These are phyloP conservation scores for Lipomyces anomalus DNA, from an alignment of 805 yeast genomes.

Conservation along the genomic window DNA sequence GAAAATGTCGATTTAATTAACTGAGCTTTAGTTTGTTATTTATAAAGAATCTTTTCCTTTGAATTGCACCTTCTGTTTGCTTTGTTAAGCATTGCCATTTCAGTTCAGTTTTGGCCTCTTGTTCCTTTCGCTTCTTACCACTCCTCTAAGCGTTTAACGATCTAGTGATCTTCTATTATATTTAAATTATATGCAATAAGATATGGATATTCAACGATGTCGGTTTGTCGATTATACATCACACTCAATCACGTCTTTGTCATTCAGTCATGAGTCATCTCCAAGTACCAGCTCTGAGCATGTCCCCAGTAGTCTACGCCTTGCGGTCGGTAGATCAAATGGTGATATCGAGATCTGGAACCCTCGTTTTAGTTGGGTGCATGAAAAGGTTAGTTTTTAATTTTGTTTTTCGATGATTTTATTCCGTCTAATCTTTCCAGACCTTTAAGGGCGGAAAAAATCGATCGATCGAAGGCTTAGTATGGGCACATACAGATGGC, in stretches of 20 bases:
- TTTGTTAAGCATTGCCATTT: too few species aligned
- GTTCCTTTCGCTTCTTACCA: too few species aligned
- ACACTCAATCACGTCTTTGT: constrained; percentile 72
- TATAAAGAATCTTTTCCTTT: too few species aligned
- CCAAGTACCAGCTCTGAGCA: constrained; percentile 37
- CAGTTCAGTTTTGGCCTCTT: too few species aligned
- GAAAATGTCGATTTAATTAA: too few species aligned
- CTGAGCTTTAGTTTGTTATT: too few species aligned
- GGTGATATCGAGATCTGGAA: constrained; percentile 97
- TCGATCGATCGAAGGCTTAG: constrained; percentile 81
- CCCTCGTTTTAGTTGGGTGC: constrained; percentile 71
- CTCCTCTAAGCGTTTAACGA: too few species aligned
- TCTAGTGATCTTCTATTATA: too few species aligned
- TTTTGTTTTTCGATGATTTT: constrained; percentile 25
- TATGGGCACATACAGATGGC: constrained; percentile 58
- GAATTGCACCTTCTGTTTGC: too few species aligned
- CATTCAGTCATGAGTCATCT: constrained; percentile 49
- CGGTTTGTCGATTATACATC: constrained; percentile 87
- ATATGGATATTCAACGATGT: constrained; percentile 86
- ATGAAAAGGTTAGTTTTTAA: constrained; percentile 41
- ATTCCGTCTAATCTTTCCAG: background rate
- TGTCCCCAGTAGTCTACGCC: constrained; percentile 54
- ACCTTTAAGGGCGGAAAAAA: constrained; percentile 73
- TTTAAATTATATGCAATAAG: too few species aligned
- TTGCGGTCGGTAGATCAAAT: constrained; percentile 88